A percentile compares a stretch with the other conserved stretches of the same genome.
Evolutionary conservation across 768 basidiomycete genomes (phyloP).

Genomic region (Tulasnella sp.): DNA sequence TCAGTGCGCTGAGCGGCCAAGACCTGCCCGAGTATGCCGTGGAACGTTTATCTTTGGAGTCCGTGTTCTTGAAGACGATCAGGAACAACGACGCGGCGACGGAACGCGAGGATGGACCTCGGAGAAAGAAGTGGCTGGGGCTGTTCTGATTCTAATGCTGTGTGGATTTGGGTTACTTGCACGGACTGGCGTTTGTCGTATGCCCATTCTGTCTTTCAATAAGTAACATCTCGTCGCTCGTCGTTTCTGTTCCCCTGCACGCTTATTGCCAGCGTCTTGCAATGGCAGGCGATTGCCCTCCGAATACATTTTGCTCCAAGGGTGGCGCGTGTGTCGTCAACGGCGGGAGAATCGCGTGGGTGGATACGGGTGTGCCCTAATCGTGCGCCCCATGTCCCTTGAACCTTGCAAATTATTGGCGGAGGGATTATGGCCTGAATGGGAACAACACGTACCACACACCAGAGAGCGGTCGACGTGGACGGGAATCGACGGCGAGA

Average conservation of each 20-base stretch:
- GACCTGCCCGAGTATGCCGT: slow-evolving; percentile 62
- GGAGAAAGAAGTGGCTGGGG: slow-evolving; percentile 2
- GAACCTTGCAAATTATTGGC: not conserved
- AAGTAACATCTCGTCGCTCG: not conserved
- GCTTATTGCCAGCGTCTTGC: not conserved
- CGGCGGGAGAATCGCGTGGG: not conserved
- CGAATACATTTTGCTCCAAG: not conserved
- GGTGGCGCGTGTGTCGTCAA: slow-evolving; percentile 1
- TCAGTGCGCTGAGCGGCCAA: slow-evolving; percentile 52
- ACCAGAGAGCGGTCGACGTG: not conserved
- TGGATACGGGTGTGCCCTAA: not conserved
- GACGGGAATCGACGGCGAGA: not conserved
- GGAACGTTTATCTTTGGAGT: slow-evolving; percentile 66
- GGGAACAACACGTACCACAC: not conserved
- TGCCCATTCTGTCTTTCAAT: no score
- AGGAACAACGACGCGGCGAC: slow-evolving; percentile 39
- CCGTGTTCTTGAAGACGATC: slow-evolving; percentile 68
- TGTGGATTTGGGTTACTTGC: not conserved
- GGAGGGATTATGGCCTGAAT: not conserved
- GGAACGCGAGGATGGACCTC: slow-evolving; percentile 14
- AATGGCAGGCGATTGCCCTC: not conserved
- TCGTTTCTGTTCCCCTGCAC: not conserved
- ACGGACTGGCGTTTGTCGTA: not conserved
- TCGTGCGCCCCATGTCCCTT: not conserved
- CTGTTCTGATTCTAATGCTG: not conserved